Percentiles rank a stretch among this genome's conserved stretches.
phyloP scores from a whole-genome alignment of 2,329 filamentous ascomycete genomes.

The Colletotrichum tofieldiae region DNA sequence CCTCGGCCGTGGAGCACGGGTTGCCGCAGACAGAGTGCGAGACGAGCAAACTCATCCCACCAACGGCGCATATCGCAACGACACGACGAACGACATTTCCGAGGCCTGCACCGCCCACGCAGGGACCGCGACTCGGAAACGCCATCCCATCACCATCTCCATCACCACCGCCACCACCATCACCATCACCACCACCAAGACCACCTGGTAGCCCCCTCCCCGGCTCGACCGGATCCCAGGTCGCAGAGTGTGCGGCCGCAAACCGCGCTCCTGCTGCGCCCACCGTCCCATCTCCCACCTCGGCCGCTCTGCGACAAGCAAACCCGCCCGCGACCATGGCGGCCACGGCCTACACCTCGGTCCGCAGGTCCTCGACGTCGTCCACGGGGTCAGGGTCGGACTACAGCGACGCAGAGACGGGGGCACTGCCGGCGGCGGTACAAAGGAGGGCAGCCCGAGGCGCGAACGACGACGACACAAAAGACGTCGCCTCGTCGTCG shows the following conservation, averaged over 20 bases:
- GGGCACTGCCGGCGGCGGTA: neutral
- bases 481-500: conserved; percentile 25
- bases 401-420: conserved; percentile 13
- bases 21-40: conserved; percentile 9
- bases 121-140: conserved; percentile 37
- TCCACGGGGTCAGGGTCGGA: conserved; percentile 18
- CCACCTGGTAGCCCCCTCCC: neutral
- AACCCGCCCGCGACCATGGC: conserved; percentile 21
- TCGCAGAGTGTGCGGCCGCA: conserved; percentile 24
- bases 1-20: neutral
- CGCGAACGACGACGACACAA: conserved; percentile 27
- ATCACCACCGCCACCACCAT: neutral
- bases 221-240: neutral
- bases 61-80: neutral
- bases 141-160: conserved; percentile 29
- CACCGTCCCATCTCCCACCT: neutral
- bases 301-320: conserved; percentile 13
- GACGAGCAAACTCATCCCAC: conserved; percentile 5
- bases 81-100: neutral
- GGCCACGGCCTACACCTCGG: conserved; percentile 28
- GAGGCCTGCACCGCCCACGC: conserved; percentile 21
- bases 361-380: conserved; percentile 39
- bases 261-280: neutral
- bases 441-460: neutral
- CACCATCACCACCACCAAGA: neutral